Percentiles rank a stretch among this genome's conserved stretches.
phyloP scores from a whole-genome alignment of 2,329 filamentous ascomycete genomes.

The Alternaria gaisen region DNA sequence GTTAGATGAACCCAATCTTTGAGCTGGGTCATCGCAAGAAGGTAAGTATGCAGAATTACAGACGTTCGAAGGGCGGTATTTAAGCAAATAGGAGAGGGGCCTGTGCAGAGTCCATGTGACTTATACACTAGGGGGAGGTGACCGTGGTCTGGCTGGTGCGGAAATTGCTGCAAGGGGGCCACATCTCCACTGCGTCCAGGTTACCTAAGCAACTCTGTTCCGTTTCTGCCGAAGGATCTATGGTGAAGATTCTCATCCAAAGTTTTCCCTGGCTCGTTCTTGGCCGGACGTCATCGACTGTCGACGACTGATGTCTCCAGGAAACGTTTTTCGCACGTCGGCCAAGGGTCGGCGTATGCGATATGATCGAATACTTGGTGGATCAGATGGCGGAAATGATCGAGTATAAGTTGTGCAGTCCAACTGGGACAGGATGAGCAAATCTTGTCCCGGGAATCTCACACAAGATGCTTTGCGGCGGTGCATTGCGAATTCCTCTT shows the following conservation, averaged over 20 bases:
- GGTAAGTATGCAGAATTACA: conserved; percentile 36
- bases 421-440: neutral
- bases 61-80: neutral
- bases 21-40: conserved; percentile 47
- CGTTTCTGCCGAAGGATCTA: neutral
- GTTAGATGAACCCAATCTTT: conserved; percentile 42
- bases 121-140: neutral
- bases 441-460: neutral
- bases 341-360: conserved; percentile 2
- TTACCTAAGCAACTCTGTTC: neutral
- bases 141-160: conserved; percentile 5
- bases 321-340: neutral
- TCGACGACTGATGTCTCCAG: neutral
- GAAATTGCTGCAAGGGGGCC: neutral
- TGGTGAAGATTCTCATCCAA: neutral
- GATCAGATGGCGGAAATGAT: neutral
- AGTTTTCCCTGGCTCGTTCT: conserved; percentile 2
- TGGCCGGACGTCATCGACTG: conserved; percentile 12
- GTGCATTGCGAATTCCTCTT: neutral
- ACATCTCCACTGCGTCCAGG: neutral
- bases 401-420: conserved; percentile 9
- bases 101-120: conserved; percentile 4
- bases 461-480: conserved; percentile 3
- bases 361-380: conserved; percentile 1
- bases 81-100: neutral